These are phyloP conservation scores for Raffaelea albimanens DNA, from an alignment of 2,329 filamentous ascomycete genomes.

Conservation along the genomic window DNA sequence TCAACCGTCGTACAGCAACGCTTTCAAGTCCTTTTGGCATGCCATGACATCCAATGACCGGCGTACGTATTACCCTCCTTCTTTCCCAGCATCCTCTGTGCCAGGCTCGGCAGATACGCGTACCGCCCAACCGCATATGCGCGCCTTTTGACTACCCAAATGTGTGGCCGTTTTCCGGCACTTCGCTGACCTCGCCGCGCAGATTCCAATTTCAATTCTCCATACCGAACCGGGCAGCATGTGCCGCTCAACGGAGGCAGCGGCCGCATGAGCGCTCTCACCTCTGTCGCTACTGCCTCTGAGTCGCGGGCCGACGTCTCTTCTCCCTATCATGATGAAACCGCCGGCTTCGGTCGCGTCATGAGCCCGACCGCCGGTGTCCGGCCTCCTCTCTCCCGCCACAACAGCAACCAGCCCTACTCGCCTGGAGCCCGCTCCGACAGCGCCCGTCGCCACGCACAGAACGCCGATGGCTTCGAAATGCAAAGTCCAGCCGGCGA, in stretches of 20 bases:
- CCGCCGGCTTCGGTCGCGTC: conserved; percentile 3
- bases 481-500: conserved; percentile 62
- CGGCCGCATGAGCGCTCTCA: conserved; percentile 71
- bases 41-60: conserved; percentile 66
- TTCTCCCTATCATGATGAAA: conserved; percentile 68
- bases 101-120: too few species aligned
- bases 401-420: conserved; percentile 46
- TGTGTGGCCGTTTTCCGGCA: background rate
- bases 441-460: conserved; percentile 55
- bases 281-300: conserved; percentile 78
- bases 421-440: conserved; percentile 84
- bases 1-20: conserved; percentile 32
- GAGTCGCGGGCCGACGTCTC: conserved; percentile 82
- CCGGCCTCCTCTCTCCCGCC: conserved; percentile 3
- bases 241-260: conserved; percentile 65
- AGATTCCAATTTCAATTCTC: conserved; percentile 92
- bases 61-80: conserved; percentile 37
- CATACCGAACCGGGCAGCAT: conserved; percentile 83
- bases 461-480: conserved; percentile 58
- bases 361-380: conserved; percentile 6
- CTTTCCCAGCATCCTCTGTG: background rate
- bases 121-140: too few species aligned
- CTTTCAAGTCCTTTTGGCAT: conserved; percentile 93
- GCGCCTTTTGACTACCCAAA: too few species aligned
- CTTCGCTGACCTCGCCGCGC: background rate